phyloP scores from a whole-genome alignment of 257 asterid genomes.

The Solanum okadae region DNA sequence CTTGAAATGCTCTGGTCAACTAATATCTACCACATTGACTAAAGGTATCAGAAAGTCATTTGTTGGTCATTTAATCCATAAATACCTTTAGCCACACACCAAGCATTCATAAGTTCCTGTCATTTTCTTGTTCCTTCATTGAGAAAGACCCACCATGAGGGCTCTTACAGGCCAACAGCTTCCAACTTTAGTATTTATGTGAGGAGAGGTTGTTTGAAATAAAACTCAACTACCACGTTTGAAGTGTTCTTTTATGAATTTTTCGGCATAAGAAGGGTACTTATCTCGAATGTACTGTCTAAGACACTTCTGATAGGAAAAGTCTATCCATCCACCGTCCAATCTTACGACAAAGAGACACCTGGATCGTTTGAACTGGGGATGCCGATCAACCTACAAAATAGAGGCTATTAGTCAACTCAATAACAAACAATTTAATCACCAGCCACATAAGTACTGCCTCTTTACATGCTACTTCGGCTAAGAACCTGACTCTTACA shows the following conservation, averaged over 20 bases:
- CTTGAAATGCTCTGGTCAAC: conserved; percentile 5
- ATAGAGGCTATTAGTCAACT: not conserved
- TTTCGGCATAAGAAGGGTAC: conserved; percentile 71
- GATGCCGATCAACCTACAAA: conserved; percentile 85
- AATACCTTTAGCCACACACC: conserved; percentile 3
- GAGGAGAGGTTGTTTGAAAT: not conserved
- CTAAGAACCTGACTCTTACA: not conserved
- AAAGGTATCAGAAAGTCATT: not conserved
- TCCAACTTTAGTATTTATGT: not conserved
- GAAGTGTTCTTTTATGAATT: conserved; percentile 58
- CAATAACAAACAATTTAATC: not conserved
- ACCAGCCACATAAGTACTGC: not conserved
- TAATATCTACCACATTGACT: conserved; percentile 34
- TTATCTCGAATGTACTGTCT: conserved; percentile 60
- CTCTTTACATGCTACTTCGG: not conserved
- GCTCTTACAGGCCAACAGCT: conserved; percentile 1
- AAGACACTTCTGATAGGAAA: conserved; percentile 93
- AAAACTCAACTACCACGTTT: conserved; percentile 52
- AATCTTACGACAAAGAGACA: conserved; percentile 88
- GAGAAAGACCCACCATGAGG: not conserved
- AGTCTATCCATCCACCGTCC: conserved; percentile 96
- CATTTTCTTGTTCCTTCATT: not conserved
- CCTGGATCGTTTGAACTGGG: conserved; percentile 70
- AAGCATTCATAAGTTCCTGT: conserved; percentile 7
- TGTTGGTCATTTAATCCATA: conserved; percentile 1